Evolutionary conservation across 345 rosid species (phyloP).

Genomic region (Salix dunnii): DNA sequence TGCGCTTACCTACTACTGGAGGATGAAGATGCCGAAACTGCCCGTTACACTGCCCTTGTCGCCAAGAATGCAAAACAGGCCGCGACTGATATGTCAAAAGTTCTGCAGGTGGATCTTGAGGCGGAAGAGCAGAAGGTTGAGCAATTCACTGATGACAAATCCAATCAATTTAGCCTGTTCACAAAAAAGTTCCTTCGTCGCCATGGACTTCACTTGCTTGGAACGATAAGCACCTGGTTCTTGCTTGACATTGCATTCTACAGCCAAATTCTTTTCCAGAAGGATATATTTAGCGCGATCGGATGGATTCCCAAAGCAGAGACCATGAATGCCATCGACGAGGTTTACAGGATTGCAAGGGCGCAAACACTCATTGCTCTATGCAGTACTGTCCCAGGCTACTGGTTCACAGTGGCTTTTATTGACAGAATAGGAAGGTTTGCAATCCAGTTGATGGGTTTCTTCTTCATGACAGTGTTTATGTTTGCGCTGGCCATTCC

Average conservation of each 20-base stretch:
- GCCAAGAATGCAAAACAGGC: slow-evolving; percentile 73
- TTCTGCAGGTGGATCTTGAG: slow-evolving; percentile 61
- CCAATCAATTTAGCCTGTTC: slow-evolving; percentile 56
- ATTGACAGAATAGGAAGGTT: slow-evolving; percentile 71
- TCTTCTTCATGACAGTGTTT: slow-evolving; percentile 88
- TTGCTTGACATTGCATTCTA: slow-evolving; percentile 80
- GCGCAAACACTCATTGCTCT: slow-evolving; percentile 83
- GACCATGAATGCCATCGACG: slow-evolving; percentile 75
- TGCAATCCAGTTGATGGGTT: slow-evolving; percentile 77
- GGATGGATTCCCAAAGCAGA: slow-evolving; percentile 80
- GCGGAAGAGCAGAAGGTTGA: slow-evolving; percentile 46
- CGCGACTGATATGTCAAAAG: slow-evolving; percentile 76
- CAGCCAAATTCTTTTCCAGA: slow-evolving; percentile 82
- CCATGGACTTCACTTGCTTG: slow-evolving; percentile 80
- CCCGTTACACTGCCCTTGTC: slow-evolving; percentile 83
- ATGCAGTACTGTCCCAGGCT: slow-evolving; percentile 77
- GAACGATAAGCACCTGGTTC: slow-evolving; percentile 81
- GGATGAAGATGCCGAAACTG: slow-evolving; percentile 93
- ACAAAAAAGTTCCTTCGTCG: slow-evolving; percentile 49
- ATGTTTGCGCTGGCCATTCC: slow-evolving; percentile 89
- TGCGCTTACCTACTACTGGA: slow-evolving; percentile 69
- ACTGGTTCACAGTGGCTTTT: slow-evolving; percentile 76
- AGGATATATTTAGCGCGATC: slow-evolving; percentile 76
- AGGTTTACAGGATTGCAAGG: slow-evolving; percentile 65
- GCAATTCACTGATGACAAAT: slow-evolving; percentile 7